phyloP scores from a whole-genome alignment of 495 filamentous ascomycete species.

The Daldinia vernicosa region DNA sequence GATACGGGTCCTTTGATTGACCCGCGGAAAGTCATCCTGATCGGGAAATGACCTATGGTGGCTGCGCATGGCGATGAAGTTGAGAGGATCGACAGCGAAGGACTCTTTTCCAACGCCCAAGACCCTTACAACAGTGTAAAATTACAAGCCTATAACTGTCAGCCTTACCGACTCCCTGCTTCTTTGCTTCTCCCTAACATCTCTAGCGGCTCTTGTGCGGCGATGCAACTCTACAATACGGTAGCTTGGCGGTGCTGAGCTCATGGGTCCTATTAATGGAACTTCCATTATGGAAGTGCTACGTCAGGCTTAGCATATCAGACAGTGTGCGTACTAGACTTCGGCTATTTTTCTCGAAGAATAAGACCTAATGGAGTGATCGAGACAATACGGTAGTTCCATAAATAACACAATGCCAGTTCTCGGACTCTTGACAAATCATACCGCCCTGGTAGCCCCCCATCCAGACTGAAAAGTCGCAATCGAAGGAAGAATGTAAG shows the following conservation, averaged over 20 bases:
- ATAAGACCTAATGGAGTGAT: constrained; percentile 5
- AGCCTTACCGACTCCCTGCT: constrained; percentile 8
- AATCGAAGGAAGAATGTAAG: not conserved
- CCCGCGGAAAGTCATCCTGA: constrained; percentile 1
- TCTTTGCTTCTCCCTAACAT: constrained; percentile 5
- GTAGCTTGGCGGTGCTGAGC: constrained; percentile 30
- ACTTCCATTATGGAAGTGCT: too few species aligned
- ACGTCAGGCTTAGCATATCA: constrained; percentile 12
- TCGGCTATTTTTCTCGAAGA: not conserved
- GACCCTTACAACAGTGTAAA: not conserved
- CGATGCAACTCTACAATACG: constrained; percentile 7
- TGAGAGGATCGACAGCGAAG: constrained; percentile 24
- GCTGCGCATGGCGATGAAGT: constrained; percentile 36
- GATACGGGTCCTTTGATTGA: constrained; percentile 18
- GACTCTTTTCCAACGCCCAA: not conserved
- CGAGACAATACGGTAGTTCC: constrained; percentile 14
- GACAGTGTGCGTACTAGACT: not conserved
- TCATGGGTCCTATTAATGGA: constrained; percentile 29
- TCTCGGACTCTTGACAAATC: constrained; percentile 20
- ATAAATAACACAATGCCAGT: constrained; percentile 5
- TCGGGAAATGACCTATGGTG: constrained; percentile 33
- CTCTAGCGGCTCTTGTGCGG: constrained; percentile 18
- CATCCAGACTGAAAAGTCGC: not conserved
- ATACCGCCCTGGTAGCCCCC: not conserved
- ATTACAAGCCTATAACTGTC: constrained; percentile 3